Base-by-base conservation (phyloP, 352 stramenopile species). In the Thalassiosira livingstoniorum region DNA sequence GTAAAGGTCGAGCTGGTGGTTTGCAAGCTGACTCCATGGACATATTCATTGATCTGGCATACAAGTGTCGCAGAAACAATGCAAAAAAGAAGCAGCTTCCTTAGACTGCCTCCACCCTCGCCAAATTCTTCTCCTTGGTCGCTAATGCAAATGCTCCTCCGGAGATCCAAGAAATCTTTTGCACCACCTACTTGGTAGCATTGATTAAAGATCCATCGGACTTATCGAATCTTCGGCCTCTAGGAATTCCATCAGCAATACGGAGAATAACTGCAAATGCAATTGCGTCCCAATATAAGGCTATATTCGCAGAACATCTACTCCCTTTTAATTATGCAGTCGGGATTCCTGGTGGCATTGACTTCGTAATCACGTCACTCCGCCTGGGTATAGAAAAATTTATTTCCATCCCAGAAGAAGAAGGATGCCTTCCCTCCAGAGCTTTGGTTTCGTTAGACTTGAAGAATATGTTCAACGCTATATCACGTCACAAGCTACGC, bases 211-310 rank as follows among this genome's bases (percentile, higher is more conserved):
- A 73, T 27, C 64, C 23, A 35, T 13, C 45, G 3, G 64, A 73
- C 45, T 39, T 63, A 18, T 29, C 37, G 25, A 78, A 78, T 15
- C 58, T 78, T n/a, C 37, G 57, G 0, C 57, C 69, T 11, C 25
- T 78, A 18, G 69, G 69, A 7, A 67, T 78, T 29, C 57, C 69
- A 1, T 51, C 69, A 0, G 69, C 69, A 0, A 69, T 78, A 0
- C 31, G 37, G 21, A 0, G 69, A 2, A 60, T 78, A 18, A 67
- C 57, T 35, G 57, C 55, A 4, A 67, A 13, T 15, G 25, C 39
- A 4, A 15, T 78, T 4, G 54, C 58, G 2, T n/a, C 47, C 37
- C 43, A 57, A 43, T 58, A 58, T 23, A 4, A 18, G 21, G 4
- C 51, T 7, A 23, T 23, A 5, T 25, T 58, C 29, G 51, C 51